Conservation (phyloP, 2,329 filamentous ascomycete genomes). For the Colletotrichum sp. region DNA sequence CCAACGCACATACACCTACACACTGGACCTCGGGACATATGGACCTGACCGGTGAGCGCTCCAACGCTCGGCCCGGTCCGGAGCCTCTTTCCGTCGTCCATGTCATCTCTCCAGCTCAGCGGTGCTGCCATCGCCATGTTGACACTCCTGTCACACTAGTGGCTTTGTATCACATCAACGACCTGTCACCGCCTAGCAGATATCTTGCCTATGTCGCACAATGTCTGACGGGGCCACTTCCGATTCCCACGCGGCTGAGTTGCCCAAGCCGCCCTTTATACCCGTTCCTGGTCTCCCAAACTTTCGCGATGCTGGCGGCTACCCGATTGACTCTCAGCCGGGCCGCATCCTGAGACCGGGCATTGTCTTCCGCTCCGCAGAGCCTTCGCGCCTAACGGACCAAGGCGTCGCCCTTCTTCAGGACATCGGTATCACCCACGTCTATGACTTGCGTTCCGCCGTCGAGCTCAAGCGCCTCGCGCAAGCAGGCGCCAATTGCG, state of each 20-base stretch:
- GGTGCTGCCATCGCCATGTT: not conserved
- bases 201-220: not conserved
- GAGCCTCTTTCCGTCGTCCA: not conserved
- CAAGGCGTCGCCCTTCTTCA: slow-evolving; percentile 58
- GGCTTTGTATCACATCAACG: not conserved
- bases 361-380: slow-evolving; percentile 71
- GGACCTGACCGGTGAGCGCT: not conserved
- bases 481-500: slow-evolving; percentile 23
- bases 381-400: slow-evolving; percentile 63
- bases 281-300: slow-evolving; percentile 66
- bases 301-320: slow-evolving; percentile 72
- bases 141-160: not conserved
- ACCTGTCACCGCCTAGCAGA: not conserved
- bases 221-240: not conserved
- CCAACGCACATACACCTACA: not conserved
- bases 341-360: slow-evolving; percentile 51
- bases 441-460: slow-evolving; percentile 74
- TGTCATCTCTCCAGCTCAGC: not conserved
- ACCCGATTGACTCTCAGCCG: slow-evolving; percentile 43
- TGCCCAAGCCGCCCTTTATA: slow-evolving; percentile 50
- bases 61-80: not conserved
- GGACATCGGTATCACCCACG: slow-evolving; percentile 62
- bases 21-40: not conserved
- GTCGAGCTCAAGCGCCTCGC: slow-evolving; percentile 57
- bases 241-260: not conserved